Evolutionary conservation across 2,329 filamentous ascomycete species (phyloP).

Genomic region (Stagonosporopsis cucurbitacearum): DNA sequence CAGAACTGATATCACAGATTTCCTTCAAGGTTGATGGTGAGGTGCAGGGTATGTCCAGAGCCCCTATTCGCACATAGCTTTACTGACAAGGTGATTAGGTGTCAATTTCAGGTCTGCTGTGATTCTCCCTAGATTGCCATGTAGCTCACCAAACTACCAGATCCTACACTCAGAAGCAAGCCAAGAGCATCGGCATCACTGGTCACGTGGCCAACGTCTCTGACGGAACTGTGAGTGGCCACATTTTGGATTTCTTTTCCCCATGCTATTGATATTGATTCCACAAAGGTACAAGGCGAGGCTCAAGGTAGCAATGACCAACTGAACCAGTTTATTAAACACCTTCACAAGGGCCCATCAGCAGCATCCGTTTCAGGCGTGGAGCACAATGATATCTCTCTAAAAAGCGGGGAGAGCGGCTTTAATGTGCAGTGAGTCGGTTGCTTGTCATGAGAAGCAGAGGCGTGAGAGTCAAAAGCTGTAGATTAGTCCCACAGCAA

Average conservation of each 20-base stretch:
- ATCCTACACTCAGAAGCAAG: constrained; percentile 53
- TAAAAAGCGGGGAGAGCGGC: constrained; percentile 69
- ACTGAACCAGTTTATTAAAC: constrained; percentile 73
- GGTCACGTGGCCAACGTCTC: constrained; percentile 56
- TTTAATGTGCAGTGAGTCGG: constrained; percentile 56
- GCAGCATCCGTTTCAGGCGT: constrained; percentile 76
- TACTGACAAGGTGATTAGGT: constrained; percentile 31
- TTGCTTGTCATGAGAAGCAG: background rate
- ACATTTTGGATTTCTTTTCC: background rate
- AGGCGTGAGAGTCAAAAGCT: background rate
- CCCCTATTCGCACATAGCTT: background rate
- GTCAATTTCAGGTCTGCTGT: constrained; percentile 57
- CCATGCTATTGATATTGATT: constrained; percentile 14
- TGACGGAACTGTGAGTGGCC: constrained; percentile 51
- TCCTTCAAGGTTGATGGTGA: constrained; percentile 56
- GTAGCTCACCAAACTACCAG: constrained; percentile 25
- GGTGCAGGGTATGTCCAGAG: constrained; percentile 50
- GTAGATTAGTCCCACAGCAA: background rate
- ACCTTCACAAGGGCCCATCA: constrained; percentile 76
- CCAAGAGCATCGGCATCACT: constrained; percentile 52
- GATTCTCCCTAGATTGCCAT: background rate
- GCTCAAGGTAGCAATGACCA: constrained; percentile 75
- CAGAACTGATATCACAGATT: constrained; percentile 48
- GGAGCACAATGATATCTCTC: constrained; percentile 70
- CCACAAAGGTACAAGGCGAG: constrained; percentile 80